phyloP scores from a whole-genome alignment of 345 rosid species.

The Durio zibethinus region DNA sequence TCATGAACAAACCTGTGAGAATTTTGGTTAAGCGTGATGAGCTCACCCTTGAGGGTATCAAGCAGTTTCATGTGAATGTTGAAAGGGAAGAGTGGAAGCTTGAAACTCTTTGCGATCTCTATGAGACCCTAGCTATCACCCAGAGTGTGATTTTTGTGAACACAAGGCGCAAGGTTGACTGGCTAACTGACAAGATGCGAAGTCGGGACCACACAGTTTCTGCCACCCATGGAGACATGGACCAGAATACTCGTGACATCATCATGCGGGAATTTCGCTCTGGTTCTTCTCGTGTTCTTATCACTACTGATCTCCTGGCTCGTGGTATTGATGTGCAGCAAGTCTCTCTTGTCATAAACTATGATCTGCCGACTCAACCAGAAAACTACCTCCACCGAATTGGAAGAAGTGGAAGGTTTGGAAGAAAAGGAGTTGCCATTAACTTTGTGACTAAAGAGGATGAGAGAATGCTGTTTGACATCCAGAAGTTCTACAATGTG shows the following conservation, averaged over 20 bases:
- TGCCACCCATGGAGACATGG: constrained; percentile 95
- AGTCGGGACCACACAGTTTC: constrained; percentile 87
- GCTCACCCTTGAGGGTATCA: constrained; percentile 91
- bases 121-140: constrained; percentile 80
- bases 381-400: constrained; percentile 87
- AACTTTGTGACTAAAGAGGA: constrained; percentile 63
- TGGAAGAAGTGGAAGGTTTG: constrained; percentile 82
- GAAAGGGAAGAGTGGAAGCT: constrained; percentile 90
- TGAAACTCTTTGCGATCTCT: constrained; percentile 76
- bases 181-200: constrained; percentile 84
- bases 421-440: constrained; percentile 86
- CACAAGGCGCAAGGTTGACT: constrained; percentile 89
- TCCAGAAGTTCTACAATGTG: constrained; percentile 69
- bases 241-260: constrained; percentile 82
- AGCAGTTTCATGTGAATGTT: constrained; percentile 72
- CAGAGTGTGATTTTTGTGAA: constrained; percentile 89
- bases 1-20: constrained; percentile 85
- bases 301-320: constrained; percentile 78
- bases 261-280: constrained; percentile 86
- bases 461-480: constrained; percentile 68
- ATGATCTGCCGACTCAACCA: constrained; percentile 83
- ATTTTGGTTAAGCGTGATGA: constrained; percentile 88
- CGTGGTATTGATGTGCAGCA: constrained; percentile 94
- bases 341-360: constrained; percentile 84
- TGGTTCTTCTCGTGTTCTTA: constrained; percentile 84